Evolutionary conservation across 768 basidiomycete genomes (phyloP).

Genomic region (Kwoniella shandongensis): DNA sequence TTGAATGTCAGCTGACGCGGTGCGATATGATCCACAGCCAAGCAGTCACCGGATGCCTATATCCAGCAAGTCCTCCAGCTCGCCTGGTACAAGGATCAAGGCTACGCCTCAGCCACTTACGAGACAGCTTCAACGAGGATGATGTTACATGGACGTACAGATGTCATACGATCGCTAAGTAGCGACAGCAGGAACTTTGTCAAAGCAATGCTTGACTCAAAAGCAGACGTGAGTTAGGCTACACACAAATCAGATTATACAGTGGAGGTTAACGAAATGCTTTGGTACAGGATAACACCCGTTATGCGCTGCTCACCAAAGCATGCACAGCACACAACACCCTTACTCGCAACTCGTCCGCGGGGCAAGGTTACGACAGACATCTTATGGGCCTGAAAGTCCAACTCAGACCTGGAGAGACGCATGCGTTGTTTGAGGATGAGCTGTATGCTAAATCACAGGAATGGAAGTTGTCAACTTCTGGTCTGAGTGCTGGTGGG

Average conservation of each 20-base stretch:
- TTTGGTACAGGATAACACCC: conserved; percentile 50
- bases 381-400: conserved; percentile 82
- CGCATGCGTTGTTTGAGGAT: conserved; percentile 71
- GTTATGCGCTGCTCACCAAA: conserved; percentile 61
- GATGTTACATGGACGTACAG: conserved; percentile 84
- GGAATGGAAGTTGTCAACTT: conserved; percentile 86
- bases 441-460: conserved; percentile 70
- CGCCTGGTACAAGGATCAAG: conserved; percentile 79
- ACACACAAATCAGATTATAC: background rate
- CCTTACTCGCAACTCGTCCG: conserved; percentile 73
- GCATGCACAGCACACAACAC: conserved; percentile 71
- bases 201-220: conserved; percentile 65
- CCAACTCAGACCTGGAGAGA: conserved; percentile 64
- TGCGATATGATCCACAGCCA: conserved; percentile 53
- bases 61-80: conserved; percentile 89
- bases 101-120: conserved; percentile 80
- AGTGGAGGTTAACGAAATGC: background rate
- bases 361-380: conserved; percentile 81
- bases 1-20: conserved; percentile 8
- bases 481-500: conserved; percentile 80
- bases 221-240: conserved; percentile 50
- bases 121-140: conserved; percentile 87
- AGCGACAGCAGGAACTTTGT: conserved; percentile 74
- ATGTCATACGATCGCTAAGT: conserved; percentile 77
- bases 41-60: conserved; percentile 73